These are phyloP conservation scores for Phytophthora palmivora DNA, from an alignment of 352 stramenopile species.

Conservation along the genomic window DNA sequence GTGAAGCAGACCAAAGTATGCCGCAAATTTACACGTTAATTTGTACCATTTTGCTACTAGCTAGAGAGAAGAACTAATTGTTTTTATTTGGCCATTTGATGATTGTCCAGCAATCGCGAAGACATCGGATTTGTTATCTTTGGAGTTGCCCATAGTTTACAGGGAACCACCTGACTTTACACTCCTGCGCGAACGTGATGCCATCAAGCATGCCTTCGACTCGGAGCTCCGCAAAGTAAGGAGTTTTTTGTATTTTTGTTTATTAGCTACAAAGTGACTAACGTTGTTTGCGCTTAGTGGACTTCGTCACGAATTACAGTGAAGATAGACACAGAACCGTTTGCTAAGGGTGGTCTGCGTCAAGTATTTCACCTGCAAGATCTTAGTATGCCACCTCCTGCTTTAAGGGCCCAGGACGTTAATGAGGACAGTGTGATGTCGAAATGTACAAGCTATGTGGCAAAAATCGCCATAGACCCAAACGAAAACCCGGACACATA, in stretches of 20 bases:
- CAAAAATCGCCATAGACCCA: constrained; percentile 82
- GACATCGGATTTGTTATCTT: constrained; percentile 62
- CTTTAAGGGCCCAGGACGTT: constrained; percentile 11
- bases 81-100: constrained; percentile 1
- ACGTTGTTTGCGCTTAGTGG: constrained; percentile 44
- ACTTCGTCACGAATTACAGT: constrained; percentile 75
- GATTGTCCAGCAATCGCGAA: constrained; percentile 55
- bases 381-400: constrained; percentile 43
- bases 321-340: constrained; percentile 74
- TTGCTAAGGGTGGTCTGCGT: constrained; percentile 63
- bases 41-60: neutral
- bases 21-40: constrained; percentile 8
- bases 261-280: neutral
- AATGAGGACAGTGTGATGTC: constrained; percentile 35
- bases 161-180: constrained; percentile 71
- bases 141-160: constrained; percentile 65
- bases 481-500: constrained; percentile 86
- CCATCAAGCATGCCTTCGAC: constrained; percentile 85
- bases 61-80: constrained; percentile 10
- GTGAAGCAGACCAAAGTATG: constrained; percentile 64
- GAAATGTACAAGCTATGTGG: constrained; percentile 66
- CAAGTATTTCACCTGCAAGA: constrained; percentile 82
- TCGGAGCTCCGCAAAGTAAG: constrained; percentile 67
- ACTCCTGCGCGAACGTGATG: constrained; percentile 62
- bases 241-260: too few species aligned